A percentile compares a stretch with the other conserved stretches of the same genome.
These are phyloP conservation scores for Eucalyptus microcorys DNA, from an alignment of 345 rosid species.

Conservation along the genomic window DNA sequence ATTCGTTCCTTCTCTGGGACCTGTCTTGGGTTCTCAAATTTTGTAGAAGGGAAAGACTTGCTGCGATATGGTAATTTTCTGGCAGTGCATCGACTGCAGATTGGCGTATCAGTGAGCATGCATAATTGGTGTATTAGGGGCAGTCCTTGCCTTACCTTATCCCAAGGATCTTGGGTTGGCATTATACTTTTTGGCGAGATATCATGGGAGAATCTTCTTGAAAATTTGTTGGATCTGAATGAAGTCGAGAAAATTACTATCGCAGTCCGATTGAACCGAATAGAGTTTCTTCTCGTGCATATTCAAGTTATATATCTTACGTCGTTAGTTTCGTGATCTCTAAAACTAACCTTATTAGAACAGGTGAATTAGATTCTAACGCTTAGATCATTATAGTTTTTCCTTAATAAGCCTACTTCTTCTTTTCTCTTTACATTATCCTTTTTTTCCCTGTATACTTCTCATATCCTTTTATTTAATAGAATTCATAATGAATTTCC, in stretches of 20 bases:
- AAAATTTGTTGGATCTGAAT: neutral
- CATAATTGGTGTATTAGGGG: accelerated
- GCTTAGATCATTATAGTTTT: accelerated
- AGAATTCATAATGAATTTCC: too few species aligned
- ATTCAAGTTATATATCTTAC: neutral
- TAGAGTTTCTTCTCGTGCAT: accelerated
- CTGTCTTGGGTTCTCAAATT: neutral
- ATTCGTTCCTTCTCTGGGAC: neutral
- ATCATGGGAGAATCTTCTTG: neutral
- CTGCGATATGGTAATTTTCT: neutral
- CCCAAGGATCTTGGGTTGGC: accelerated
- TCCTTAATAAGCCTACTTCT: accelerated
- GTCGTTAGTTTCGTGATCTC: accelerated
- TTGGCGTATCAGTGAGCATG: neutral
- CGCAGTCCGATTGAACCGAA: accelerated
- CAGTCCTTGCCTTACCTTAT: neutral
- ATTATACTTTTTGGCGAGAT: neutral
- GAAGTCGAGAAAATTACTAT: neutral
- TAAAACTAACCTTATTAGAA: neutral
- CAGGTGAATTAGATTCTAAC: accelerated
- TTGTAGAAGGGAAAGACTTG: neutral
- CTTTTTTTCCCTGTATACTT: neutral
- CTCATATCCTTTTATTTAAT: accelerated
- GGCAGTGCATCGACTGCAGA: accelerated
- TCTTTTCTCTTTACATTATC: neutral